phyloP scores from a whole-genome alignment of 768 basidiomycete species.

The Tubosaeta sp. region DNA sequence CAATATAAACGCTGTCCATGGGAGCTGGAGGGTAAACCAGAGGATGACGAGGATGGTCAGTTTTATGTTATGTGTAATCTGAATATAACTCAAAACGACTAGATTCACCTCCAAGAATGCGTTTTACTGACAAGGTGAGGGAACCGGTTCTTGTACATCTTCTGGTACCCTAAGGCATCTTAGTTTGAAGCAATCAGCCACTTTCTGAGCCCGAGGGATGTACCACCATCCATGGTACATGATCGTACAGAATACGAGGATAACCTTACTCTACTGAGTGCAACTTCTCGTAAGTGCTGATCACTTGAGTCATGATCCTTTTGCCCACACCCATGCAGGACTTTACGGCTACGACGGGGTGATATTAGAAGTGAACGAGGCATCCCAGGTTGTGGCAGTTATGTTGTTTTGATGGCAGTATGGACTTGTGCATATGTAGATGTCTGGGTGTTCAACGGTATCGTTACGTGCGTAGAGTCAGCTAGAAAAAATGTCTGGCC shows the following conservation, averaged over 20 bases:
- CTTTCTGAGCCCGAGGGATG: constrained; percentile 70
- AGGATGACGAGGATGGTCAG: constrained; percentile 80
- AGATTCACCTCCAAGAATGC: constrained; percentile 75
- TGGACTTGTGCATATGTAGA: background rate
- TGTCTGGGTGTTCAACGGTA: constrained; percentile 1
- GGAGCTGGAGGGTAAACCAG: constrained; percentile 76
- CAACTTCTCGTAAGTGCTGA: constrained; percentile 58
- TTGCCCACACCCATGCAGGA: constrained; percentile 9
- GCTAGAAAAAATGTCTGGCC: constrained; percentile 69
- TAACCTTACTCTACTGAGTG: constrained; percentile 59
- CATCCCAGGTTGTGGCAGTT: constrained; percentile 72
- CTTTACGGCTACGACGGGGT: constrained; percentile 78
- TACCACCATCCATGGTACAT: constrained; percentile 75
- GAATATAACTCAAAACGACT: background rate
- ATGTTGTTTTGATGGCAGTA: constrained; percentile 52
- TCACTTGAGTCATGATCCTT: background rate
- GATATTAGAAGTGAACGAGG: constrained; percentile 73
- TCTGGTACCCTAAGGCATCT: background rate
- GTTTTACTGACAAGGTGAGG: constrained; percentile 64
- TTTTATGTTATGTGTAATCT: background rate
- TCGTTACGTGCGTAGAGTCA: constrained; percentile 2
- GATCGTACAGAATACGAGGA: constrained; percentile 78
- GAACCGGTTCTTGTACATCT: background rate
- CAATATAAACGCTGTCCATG: constrained; percentile 89
- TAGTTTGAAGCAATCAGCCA: constrained; percentile 78